Percentiles rank a stretch among this genome's conserved stretches.
Conservation (phyloP, 2,329 filamentous ascomycete species). For the Ceratocystis eucalypticola region DNA sequence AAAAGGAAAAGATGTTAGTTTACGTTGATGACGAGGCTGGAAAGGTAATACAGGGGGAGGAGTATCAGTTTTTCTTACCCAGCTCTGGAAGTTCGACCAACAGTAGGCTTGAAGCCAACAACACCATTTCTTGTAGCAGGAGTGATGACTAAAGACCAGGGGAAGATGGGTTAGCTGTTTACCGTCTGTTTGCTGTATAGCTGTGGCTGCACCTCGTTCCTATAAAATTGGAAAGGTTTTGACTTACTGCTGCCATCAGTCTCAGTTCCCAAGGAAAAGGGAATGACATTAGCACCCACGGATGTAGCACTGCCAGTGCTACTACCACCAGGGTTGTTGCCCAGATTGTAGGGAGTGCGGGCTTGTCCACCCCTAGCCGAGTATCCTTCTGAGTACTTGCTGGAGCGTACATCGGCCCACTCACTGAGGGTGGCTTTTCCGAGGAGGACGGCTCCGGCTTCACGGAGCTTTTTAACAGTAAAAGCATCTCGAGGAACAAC, state of each 20-base stretch:
- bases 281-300: conserved; percentile 48
- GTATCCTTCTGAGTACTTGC: conserved; percentile 55
- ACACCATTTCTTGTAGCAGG: conserved; percentile 56
- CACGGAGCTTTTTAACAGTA: conserved; percentile 47
- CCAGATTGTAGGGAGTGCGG: conserved; percentile 54
- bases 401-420: conserved; percentile 60
- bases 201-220: not conserved
- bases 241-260: conserved; percentile 49
- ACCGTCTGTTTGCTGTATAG: not conserved
- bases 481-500: conserved; percentile 54
- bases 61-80: conserved; percentile 22
- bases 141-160: conserved; percentile 41
- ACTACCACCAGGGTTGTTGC: conserved; percentile 53
- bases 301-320: conserved; percentile 53
- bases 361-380: conserved; percentile 50
- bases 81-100: conserved; percentile 53
- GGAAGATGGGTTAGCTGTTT: not conserved
- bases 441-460: conserved; percentile 54
- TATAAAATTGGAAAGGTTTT: not conserved
- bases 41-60: not conserved
- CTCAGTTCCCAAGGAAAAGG: conserved; percentile 59
- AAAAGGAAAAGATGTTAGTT: not conserved
- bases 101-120: conserved; percentile 64
- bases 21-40: no score
- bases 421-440: conserved; percentile 60